phyloP scores from a whole-genome alignment of 768 basidiomycete genomes.

The Dictyophora rubrovolvata region DNA sequence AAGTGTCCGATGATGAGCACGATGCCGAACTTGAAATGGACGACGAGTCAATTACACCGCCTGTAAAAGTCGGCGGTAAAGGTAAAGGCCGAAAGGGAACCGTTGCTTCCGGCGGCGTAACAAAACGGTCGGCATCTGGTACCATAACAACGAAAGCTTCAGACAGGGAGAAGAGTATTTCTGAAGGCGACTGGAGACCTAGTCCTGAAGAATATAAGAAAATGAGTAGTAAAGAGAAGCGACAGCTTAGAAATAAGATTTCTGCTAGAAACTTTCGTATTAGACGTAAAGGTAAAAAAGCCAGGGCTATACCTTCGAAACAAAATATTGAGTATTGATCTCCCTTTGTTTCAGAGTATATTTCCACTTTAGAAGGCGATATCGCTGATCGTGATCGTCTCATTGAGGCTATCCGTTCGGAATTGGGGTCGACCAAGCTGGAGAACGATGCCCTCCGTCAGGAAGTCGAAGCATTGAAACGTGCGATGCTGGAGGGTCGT shows the following conservation, averaged over 20 bases:
- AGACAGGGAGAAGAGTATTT: conserved; percentile 35
- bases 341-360: conserved; percentile 65
- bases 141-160: conserved; percentile 25
- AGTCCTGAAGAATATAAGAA: conserved; percentile 91
- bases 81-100: conserved; percentile 55
- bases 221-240: conserved; percentile 91
- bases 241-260: conserved; percentile 95
- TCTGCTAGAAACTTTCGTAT: conserved; percentile 93
- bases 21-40: conserved; percentile 26
- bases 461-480: conserved; percentile 67
- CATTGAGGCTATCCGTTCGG: conserved; percentile 76
- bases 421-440: conserved; percentile 66
- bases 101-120: conserved; percentile 63
- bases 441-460: conserved; percentile 80
- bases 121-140: conserved; percentile 39
- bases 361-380: conserved; percentile 85
- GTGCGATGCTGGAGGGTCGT: conserved; percentile 60
- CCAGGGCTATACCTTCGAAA: conserved; percentile 9
- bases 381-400: conserved; percentile 88
- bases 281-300: conserved; percentile 67
- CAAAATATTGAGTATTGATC: neutral
- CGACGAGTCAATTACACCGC: conserved; percentile 39
- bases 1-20: conserved; percentile 16
- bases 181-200: conserved; percentile 75
- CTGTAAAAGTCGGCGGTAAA: conserved; percentile 44